A percentile compares a stretch with the other conserved stretches of the same genome.
phyloP scores from a whole-genome alignment of 139 green algal species.

The Coccomyxa sp. region DNA sequence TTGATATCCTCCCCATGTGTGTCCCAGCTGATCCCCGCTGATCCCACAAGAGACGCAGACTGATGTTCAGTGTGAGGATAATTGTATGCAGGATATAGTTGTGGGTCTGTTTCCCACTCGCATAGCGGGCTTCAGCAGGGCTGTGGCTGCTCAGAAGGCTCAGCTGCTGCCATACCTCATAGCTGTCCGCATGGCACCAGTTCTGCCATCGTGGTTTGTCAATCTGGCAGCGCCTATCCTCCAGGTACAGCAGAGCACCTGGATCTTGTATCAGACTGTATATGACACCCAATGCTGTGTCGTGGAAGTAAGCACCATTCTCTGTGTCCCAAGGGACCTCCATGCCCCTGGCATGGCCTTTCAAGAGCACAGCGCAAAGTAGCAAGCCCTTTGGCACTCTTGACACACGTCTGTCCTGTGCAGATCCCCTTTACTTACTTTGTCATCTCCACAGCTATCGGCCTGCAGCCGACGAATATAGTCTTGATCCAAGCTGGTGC shows the following conservation, averaged over 20 bases:
- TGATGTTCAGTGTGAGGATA: background rate
- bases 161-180: slow-evolving; percentile 38
- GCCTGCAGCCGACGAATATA: slow-evolving; percentile 23
- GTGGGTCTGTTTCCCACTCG: slow-evolving; percentile 26
- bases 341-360: background rate
- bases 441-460: slow-evolving; percentile 8
- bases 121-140: slow-evolving; percentile 7
- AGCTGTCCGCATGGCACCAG: slow-evolving; percentile 37
- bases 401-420: background rate
- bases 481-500: slow-evolving; percentile 14
- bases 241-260: background rate
- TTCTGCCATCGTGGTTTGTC: slow-evolving; percentile 33
- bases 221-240: slow-evolving; percentile 12
- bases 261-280: background rate
- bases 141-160: slow-evolving; percentile 30
- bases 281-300: background rate
- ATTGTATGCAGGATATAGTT: slow-evolving; percentile 11
- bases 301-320: background rate
- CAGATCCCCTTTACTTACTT: slow-evolving; percentile 16
- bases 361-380: background rate
- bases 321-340: too few species aligned
- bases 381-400: background rate
- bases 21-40: too few species aligned
- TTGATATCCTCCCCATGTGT: too few species aligned
- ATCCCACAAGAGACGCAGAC: too few species aligned